A percentile compares a stretch with the other conserved stretches of the same genome.
Conservation (phyloP, 345 rosid species). For the Brassica carinata region DNA sequence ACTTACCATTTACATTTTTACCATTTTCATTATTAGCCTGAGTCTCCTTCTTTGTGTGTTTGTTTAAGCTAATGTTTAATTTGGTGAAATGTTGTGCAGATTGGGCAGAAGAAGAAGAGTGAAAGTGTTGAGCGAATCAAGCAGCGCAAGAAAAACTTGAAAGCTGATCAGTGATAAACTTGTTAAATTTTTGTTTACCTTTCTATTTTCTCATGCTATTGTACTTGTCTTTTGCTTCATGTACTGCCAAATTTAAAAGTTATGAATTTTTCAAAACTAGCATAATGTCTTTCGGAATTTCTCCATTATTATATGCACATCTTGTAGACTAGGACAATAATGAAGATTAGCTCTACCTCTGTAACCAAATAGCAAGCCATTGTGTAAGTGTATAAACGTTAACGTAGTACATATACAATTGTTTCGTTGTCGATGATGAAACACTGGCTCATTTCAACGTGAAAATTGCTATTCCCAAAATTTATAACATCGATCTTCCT, state of each 20-base stretch:
- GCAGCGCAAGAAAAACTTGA: constrained; percentile 29
- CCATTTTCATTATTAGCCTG: not conserved
- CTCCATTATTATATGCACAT: not conserved
- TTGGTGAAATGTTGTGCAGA: constrained; percentile 30
- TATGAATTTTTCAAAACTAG: not conserved
- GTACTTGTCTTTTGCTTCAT: constrained; percentile 1
- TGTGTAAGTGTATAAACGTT: no score
- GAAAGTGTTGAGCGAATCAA: constrained; percentile 24
- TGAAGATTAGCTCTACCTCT: not conserved
- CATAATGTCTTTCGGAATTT: not conserved
- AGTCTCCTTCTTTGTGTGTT: not conserved
- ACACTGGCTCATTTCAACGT: not conserved
- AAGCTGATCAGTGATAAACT: constrained; percentile 9
- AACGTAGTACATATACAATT: no score
- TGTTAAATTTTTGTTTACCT: not conserved
- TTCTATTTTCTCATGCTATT: not conserved
- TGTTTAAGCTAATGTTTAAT: not conserved
- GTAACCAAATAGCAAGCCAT: no score
- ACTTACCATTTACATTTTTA: not conserved
- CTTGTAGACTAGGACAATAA: not conserved
- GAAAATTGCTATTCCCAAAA: not conserved
- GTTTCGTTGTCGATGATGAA: no score
- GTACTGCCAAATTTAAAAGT: not conserved
- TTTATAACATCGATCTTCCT: no score
- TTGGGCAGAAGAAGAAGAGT: constrained; percentile 9